Conservation (phyloP, 176 grass and related monocot genomes). For the Paspalum notatum region DNA sequence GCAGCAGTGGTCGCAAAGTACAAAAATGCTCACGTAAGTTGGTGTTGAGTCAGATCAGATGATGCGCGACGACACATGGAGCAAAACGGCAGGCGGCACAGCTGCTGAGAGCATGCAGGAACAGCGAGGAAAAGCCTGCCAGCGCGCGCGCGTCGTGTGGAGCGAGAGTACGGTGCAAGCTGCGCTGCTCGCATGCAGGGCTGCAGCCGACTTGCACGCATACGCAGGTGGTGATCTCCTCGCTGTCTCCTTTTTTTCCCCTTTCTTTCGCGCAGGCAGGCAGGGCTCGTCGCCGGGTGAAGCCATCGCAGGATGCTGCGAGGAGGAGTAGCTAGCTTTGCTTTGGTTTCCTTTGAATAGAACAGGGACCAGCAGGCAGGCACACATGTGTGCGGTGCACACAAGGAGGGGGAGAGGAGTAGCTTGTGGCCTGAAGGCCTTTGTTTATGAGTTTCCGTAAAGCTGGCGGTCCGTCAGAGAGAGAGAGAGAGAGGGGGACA, state of each 20-base stretch:
- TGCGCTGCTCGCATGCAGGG: neutral
- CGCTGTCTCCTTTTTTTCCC: slow-evolving; percentile 21
- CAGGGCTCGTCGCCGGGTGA: no score
- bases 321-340: slow-evolving; percentile 16
- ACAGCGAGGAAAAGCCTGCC: slow-evolving; percentile 21
- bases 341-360: slow-evolving; percentile 41
- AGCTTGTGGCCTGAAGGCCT: neutral
- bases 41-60: neutral
- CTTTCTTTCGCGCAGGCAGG: slow-evolving; percentile 33
- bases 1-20: no score
- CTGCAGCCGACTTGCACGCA: slow-evolving; percentile 22
- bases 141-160: neutral
- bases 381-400: slow-evolving; percentile 33
- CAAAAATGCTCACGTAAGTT: no score
- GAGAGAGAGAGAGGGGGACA: slow-evolving; percentile 45
- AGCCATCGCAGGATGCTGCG: no score
- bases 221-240: slow-evolving; percentile 38
- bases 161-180: slow-evolving; percentile 6
- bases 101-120: slow-evolving; percentile 28
- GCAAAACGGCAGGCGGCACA: neutral
- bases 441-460: slow-evolving; percentile 93
- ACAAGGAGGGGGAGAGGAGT: neutral
- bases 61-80: neutral
- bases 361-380: neutral
- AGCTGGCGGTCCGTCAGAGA: slow-evolving; percentile 28